Conservation (phyloP, 345 rosid genomes). For the Pseudoturritis turrita region DNA sequence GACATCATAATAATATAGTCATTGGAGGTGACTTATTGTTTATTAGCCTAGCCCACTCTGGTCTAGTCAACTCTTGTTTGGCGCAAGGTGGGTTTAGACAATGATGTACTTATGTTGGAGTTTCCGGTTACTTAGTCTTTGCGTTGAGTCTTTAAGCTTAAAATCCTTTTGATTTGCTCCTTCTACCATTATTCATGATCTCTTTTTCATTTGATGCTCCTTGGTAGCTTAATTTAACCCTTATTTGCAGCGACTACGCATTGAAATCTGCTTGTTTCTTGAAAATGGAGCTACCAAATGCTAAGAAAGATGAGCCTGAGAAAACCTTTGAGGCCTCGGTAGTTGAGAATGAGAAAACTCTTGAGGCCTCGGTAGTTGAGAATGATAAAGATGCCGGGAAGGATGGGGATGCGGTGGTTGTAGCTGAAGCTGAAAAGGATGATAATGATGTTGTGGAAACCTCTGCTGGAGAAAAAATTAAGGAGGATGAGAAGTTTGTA, state of each 20-base stretch:
- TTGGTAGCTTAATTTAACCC: background rate
- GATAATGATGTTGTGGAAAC: background rate
- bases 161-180: background rate
- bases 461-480: background rate
- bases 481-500: background rate
- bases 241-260: background rate
- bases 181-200: background rate
- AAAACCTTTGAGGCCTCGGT: conserved; percentile 4
- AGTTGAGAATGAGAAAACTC: conserved; percentile 3
- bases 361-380: background rate
- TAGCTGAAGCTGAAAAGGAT: background rate
- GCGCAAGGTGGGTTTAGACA: background rate
- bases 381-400: background rate
- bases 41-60: background rate
- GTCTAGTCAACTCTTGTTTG: background rate
- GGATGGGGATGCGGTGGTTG: background rate
- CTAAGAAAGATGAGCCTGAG: background rate
- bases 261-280: background rate
- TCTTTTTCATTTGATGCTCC: background rate
- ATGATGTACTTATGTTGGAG: background rate
- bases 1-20: too few relatives aligned
- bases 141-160: background rate
- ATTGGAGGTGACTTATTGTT: background rate
- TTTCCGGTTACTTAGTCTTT: background rate
- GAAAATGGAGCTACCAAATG: conserved; percentile 9